Evolutionary conservation across 1,284 basidiomycete genomes (phyloP).

Genomic region (Polyporus tsugae): DNA sequence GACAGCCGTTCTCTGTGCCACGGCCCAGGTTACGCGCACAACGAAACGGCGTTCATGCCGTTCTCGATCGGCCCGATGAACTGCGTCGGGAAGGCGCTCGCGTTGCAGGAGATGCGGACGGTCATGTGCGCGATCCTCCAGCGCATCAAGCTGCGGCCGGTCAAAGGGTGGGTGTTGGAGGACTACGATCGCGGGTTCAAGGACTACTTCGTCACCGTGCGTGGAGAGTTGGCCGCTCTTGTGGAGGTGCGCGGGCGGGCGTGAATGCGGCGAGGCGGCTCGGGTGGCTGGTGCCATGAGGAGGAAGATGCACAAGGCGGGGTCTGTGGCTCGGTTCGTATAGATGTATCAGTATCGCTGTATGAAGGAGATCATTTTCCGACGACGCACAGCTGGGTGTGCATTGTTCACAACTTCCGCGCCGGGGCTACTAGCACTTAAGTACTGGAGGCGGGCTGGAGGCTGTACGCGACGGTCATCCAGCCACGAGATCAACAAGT

Average conservation of each 20-base stretch:
- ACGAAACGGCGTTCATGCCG: constrained; percentile 39
- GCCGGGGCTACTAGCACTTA: too few relatives aligned
- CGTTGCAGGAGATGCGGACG: constrained; percentile 37
- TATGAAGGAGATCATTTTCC: too few relatives aligned
- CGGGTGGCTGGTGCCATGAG: too few relatives aligned
- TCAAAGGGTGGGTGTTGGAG: constrained; percentile 32
- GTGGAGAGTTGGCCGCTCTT: constrained; percentile 32
- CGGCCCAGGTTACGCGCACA: constrained; percentile 24
- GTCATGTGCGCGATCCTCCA: constrained; percentile 39
- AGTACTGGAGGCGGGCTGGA: too few relatives aligned
- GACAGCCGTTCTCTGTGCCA: not conserved
- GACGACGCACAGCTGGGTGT: too few relatives aligned
- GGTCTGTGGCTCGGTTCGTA: too few relatives aligned
- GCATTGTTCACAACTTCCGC: too few relatives aligned
- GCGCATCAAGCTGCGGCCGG: constrained; percentile 36
- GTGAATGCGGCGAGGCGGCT: not conserved
- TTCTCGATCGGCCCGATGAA: constrained; percentile 39
- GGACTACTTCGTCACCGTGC: constrained; percentile 35
- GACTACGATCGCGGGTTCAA: constrained; percentile 34
- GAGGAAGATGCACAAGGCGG: too few relatives aligned
- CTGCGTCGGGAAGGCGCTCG: constrained; percentile 38
- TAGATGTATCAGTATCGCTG: too few relatives aligned
- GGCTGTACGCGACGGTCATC: too few relatives aligned
- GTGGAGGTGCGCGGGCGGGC: constrained; percentile 2
- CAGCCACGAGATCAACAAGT: too few relatives aligned